These are phyloP conservation scores for Collybiopsis luxurians DNA, from an alignment of 768 basidiomycete species.

Conservation along the genomic window DNA sequence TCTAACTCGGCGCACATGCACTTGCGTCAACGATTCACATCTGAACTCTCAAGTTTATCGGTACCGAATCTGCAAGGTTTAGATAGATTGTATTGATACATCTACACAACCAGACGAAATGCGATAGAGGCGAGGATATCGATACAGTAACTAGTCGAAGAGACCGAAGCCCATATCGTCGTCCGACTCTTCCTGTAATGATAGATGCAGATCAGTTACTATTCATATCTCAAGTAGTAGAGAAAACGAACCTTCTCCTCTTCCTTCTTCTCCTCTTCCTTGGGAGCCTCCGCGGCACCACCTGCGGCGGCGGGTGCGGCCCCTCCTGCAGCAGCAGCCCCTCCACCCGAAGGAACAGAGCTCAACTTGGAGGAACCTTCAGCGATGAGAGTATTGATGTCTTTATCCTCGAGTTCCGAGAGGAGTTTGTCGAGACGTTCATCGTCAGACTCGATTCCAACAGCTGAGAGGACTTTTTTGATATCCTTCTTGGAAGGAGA, in stretches of 20 bases:
- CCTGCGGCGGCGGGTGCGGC: conserved; percentile 52
- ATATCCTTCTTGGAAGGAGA: conserved; percentile 84
- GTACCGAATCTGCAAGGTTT: no score
- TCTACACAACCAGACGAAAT: no score
- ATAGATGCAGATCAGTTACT: not conserved
- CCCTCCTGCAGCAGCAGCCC: conserved; percentile 54
- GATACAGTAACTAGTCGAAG: conserved; percentile 88
- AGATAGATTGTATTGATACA: no score
- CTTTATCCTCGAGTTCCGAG: conserved; percentile 89
- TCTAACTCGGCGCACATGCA: no score
- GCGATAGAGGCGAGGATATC: not conserved
- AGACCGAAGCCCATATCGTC: conserved; percentile 99
- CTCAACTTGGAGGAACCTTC: conserved; percentile 93
- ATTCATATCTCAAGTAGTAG: not conserved
- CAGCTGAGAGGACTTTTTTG: conserved; percentile 80
- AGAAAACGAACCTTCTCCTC: conserved; percentile 73
- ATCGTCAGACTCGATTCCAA: conserved; percentile 87
- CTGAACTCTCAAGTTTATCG: no score
- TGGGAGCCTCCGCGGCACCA: conserved; percentile 63
- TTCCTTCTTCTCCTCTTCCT: conserved; percentile 75
- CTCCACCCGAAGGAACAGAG: conserved; percentile 96
- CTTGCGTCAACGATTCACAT: no score
- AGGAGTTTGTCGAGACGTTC: conserved; percentile 79
- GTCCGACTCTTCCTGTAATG: conserved; percentile 80
- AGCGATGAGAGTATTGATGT: conserved; percentile 85